Conservation (phyloP, 108 stramenopile genomes). For the Epithemia pelagica region DNA sequence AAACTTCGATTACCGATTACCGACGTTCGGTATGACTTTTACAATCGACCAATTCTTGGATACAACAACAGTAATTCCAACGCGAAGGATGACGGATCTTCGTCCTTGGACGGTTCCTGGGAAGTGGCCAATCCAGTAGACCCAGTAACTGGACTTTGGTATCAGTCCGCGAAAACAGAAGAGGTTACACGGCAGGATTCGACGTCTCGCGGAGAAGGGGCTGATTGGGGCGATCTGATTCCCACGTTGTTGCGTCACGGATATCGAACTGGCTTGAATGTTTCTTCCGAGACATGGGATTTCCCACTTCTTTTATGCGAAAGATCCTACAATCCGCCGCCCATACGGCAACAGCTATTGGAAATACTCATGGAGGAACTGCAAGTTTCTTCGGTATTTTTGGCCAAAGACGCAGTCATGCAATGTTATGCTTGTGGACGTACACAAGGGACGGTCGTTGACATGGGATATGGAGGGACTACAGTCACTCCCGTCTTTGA, state of each 20-base stretch:
- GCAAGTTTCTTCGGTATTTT: constrained; percentile 82
- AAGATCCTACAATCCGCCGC: constrained; percentile 74
- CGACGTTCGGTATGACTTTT: background rate
- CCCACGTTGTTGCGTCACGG: constrained; percentile 40
- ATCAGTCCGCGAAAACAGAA: constrained; percentile 21
- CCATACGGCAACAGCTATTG: constrained; percentile 62
- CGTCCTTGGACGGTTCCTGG: constrained; percentile 47
- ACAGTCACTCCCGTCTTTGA: constrained; percentile 82
- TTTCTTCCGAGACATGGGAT: constrained; percentile 15
- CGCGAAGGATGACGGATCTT: constrained; percentile 12
- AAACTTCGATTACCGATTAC: background rate
- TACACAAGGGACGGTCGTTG: constrained; percentile 75
- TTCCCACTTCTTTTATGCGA: constrained; percentile 70
- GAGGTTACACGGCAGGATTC: background rate
- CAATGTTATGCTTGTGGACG: constrained; percentile 81
- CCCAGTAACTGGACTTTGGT: constrained; percentile 62
- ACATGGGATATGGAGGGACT: constrained; percentile 67
- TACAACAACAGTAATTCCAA: constrained; percentile 36
- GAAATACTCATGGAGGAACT: constrained; percentile 70
- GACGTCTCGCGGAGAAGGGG: constrained; percentile 9
- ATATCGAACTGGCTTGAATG: constrained; percentile 28
- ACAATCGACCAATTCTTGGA: background rate
- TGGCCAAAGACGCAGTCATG: constrained; percentile 75
- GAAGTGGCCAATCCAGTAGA: constrained; percentile 68
- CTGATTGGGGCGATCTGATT: constrained; percentile 46